Evolutionary conservation across 1,139 yeast species (phyloP), one percentile per base, ranked within the genome.

Genomic region (Protomyces arabidopsidicola): DNA sequence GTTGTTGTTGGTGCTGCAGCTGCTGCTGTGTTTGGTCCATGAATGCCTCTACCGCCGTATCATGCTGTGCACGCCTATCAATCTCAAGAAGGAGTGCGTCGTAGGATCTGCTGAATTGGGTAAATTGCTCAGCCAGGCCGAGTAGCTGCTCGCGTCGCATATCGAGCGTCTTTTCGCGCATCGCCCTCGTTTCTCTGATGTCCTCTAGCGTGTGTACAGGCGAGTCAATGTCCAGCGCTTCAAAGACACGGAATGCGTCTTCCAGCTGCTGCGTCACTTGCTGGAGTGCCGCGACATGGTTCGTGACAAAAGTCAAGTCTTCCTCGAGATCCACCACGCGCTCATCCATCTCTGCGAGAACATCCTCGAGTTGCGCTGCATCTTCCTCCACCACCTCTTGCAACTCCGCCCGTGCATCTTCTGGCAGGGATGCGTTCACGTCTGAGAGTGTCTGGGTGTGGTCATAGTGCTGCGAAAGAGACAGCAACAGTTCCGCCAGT

Each of bases 351-450:
- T 60, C 63, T 12, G 45, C 27, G 12, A 60, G 27, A 18, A 60
- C 63, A 16, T 60, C 63, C 31, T 60, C 63, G 20, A 60, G 53
- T 18, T 60, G 63, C 38, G n/a, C 24, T 9, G 58, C 63, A 48
- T 60, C 63, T 4, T 54, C 53, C 20, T 60, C 63, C 3, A 60
- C 62, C 27, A 58, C 39, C 14, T 16, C 31, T n/a, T 51, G 54
- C 38, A 60, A 14, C n/a, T 54, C 63, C 10, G 34, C 54, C 14
- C 45, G 45, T 42, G 42, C 63, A 6, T 60, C 63, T 35, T 24
- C 18, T 8, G 50, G 58, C 12, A 53, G 20, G 3, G 63, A n/a
- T 16, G 16, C 31, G 12, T 34, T 58, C 9, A 38, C 27, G 20
- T 45, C 53, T 34, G 48, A 20, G 24, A 60, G 54, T 8, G 45